Evolutionary conservation across 352 stramenopile genomes (phyloP), one percentile per base, ranked within the genome.

Genomic region (Pythium volutum): DNA sequence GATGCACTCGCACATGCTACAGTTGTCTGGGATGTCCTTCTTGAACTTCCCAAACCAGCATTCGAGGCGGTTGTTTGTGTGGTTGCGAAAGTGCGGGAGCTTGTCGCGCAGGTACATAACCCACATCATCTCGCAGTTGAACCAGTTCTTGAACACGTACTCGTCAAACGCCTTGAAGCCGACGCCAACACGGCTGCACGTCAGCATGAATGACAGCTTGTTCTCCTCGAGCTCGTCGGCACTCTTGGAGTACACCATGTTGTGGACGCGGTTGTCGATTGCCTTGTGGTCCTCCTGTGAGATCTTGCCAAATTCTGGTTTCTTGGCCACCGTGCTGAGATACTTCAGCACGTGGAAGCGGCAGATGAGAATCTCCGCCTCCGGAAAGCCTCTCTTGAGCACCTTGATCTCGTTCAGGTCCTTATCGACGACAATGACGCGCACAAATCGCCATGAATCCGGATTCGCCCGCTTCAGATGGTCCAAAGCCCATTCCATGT

Each of bases 11-110:
- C 1, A 16, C 55, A 66, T 68, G 16, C 42, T 53, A 22, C 41
- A 57, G 4, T 27, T 34, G 18, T 42, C 31, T 0, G 27, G 62
- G 0, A 69, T 31, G 0, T n/a, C 38, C 7, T 63, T 48, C 50
- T 76, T 74, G 9, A 71, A 66, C 26, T 74, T 72, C 0, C 67
- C 69, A 25, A 73, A 74, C 22, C 67, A 75, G 11, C 15, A 73
- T 31, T 77, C 67, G 0, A 75, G 42, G 0, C 46, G 46, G 23
- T 76, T 80, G 27, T 76, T 77, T 0, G 66, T 73, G 51, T 71
- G 53, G 11, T 69, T 73, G 14, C 58, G 66, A 29, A 71, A 68
- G 55, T 74, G 62, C 0, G 45, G 54, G 0, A 75, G 47, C 4
- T 69, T 64, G 0, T 55, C 29, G 2, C 66, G 46, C 0, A 10